Evolutionary conservation across 2,329 filamentous ascomycete species (phyloP), one percentile per base, ranked within the genome.

Genomic region (Sporothrix brunneoviolacea): DNA sequence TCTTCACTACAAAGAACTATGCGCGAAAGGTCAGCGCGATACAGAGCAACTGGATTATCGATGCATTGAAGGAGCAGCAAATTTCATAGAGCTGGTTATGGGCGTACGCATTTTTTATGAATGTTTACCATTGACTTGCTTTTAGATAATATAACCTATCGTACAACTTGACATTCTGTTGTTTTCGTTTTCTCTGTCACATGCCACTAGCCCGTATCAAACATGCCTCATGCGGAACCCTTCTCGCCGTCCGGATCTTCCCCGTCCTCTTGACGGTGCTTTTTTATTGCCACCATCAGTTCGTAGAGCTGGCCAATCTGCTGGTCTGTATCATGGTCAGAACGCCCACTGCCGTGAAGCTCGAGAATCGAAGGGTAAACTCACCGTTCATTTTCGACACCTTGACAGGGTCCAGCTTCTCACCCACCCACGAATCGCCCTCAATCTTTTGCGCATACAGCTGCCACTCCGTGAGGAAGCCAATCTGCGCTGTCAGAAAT

Each of bases 381-480:
- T 59, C 66, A 94, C 90, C 91, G 65, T 87, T 97, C 89, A 97
- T 88, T 69, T 95, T 96, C 54, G 89, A 84, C 50, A 97, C 73
- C 68, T 95, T 95, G 1, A 71, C 74, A 59, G 81, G 80, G 57
- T 97, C 91, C 65, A 97, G 76, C 65, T 84, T 91, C 56, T 88
- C 88, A 1, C 85, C 91, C 53, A 79, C 75, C 93, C 93, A 97
- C 0, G 76, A 67, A 48, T 95, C 85, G 0, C 91, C 91, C 63
- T 97, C 91, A 15, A 98, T 71, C 64, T 89, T 84, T 65, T 98
- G 91, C 2, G 90, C 91, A 64, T 97, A 98, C 47, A 88, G 71
- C 67, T 98, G 93, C 91, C 91, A 98, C 67, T 97, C 91, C 0
- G 88, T 91, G 59, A 98, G 75, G 67, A 98, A 98, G 2, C 91